phyloP scores from a whole-genome alignment of 768 basidiomycete species.

The Tephrocybe sp. region DNA sequence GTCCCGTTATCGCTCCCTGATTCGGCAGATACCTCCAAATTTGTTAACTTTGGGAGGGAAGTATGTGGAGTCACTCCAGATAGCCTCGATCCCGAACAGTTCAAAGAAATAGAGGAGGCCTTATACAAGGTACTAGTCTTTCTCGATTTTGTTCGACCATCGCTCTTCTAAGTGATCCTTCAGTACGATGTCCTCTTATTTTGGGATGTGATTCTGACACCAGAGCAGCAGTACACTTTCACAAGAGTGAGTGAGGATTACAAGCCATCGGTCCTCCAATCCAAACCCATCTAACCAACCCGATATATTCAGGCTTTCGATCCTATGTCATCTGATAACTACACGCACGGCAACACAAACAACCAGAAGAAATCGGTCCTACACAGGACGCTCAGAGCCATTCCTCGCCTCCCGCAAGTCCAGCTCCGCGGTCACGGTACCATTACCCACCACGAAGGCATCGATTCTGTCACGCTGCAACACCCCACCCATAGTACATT shows the following conservation, averaged over 20 bases:
- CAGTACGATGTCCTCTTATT: constrained; percentile 78
- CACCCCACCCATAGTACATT: constrained; percentile 86
- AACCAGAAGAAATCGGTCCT: constrained; percentile 80
- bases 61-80: constrained; percentile 76
- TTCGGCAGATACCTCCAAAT: constrained; percentile 65
- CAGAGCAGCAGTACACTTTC: constrained; percentile 82
- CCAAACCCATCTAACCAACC: not conserved
- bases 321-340: constrained; percentile 45
- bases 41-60: constrained; percentile 72
- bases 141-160: not conserved
- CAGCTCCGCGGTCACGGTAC: constrained; percentile 89
- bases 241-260: constrained; percentile 58
- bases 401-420: constrained; percentile 84
- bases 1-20: constrained; percentile 67
- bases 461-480: constrained; percentile 73
- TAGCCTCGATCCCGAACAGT: constrained; percentile 55
- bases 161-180: not conserved
- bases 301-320: constrained; percentile 66
- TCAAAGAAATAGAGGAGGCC: constrained; percentile 65
- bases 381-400: constrained; percentile 87
- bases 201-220: constrained; percentile 64
- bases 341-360: constrained; percentile 91
- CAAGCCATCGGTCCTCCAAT: not conserved
- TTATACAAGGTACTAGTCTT: constrained; percentile 65
- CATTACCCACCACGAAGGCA: constrained; percentile 78